Evolutionary conservation across 192 early-diverging fungal genomes (phyloP), one percentile per base, ranked within the genome.

Genomic region (Mortierella alpina): DNA sequence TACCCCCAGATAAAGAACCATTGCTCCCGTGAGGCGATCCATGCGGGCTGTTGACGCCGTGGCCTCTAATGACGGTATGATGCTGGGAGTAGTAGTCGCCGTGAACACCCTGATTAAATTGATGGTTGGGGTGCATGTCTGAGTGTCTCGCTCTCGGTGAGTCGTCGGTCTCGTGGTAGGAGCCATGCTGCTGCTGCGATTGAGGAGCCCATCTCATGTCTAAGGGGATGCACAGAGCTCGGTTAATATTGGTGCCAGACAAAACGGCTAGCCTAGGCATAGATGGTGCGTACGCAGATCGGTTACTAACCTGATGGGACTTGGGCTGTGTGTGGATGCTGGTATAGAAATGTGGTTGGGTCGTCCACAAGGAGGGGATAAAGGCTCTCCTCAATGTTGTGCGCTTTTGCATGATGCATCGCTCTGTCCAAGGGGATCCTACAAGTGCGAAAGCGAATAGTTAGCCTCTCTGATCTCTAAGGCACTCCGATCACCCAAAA

Each of bases 311-410:
- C 69, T 75, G 81, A 64, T 6, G 71, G 42, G 18, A 75, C 59
- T 12, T 57, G 59, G 17, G 70, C 18, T 22, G 64, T 20, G 52
- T 80, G 77, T 46, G 77, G 77, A 57, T 80, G 77, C 44, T 72
- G 77, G 70, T 92, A 91, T 45, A 95, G 73, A 73, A 90, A 92
- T 41, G 86, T 63, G 59, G 86, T 84, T 39, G 92, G 93, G 66
- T 93, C 91, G 42, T 91, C 90, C 63, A 90, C 90, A 69, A 95
- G 90, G 48, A 95, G 87, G 48, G 93, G 93, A 73, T 92, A 92
- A 22, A 93, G 86, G 56, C 86, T 84, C 7, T 93, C 92, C 39
- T 86, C 75, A 6, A 95, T 92, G 64, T 93, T 92, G 49, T 80
- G 77, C 0, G 86, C 90, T 90, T 86, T 93, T 89, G 68, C 88